Conservation (phyloP, 208 protist species). For the Trypanosoma mega region DNA sequence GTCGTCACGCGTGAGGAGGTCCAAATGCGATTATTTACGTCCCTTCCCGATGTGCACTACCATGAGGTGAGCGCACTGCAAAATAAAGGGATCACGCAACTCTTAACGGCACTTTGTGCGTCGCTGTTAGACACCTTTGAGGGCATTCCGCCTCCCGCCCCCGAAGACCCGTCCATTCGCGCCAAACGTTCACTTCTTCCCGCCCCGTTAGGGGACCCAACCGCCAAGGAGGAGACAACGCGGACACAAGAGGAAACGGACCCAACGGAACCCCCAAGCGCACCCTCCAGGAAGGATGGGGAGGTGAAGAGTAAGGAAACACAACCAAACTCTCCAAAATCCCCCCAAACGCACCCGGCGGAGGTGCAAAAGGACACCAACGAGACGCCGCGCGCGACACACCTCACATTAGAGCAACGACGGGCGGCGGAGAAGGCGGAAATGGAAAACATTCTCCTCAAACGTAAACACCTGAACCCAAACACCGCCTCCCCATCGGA, state of each 20-base stretch:
- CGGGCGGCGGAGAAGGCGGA: background rate
- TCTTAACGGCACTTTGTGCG: constrained; percentile 33
- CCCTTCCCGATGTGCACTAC: constrained; percentile 49
- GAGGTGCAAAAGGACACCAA: background rate
- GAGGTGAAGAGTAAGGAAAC: background rate
- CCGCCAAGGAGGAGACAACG: background rate
- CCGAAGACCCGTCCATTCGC: too few species aligned
- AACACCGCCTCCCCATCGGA: too few species aligned
- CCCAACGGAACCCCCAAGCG: background rate
- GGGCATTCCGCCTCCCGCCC: too few species aligned
- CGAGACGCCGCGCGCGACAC: background rate
- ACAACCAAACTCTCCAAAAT: too few species aligned
- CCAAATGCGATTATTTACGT: constrained; percentile 26
- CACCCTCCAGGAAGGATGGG: background rate
- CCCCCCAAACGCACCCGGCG: too few species aligned
- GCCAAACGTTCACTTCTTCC: too few species aligned
- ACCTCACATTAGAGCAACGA: background rate
- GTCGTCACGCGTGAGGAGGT: constrained; percentile 31
- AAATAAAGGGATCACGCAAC: constrained; percentile 22
- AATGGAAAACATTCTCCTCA: too few species aligned
- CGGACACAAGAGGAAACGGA: background rate
- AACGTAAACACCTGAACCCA: too few species aligned
- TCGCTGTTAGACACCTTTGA: constrained; percentile 21
- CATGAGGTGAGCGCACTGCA: constrained; percentile 50
- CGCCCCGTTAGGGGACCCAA: too few species aligned